These are phyloP conservation scores for Pelargonium hybrid DNA, from an alignment of 441 rosid species.

Conservation along the genomic window DNA sequence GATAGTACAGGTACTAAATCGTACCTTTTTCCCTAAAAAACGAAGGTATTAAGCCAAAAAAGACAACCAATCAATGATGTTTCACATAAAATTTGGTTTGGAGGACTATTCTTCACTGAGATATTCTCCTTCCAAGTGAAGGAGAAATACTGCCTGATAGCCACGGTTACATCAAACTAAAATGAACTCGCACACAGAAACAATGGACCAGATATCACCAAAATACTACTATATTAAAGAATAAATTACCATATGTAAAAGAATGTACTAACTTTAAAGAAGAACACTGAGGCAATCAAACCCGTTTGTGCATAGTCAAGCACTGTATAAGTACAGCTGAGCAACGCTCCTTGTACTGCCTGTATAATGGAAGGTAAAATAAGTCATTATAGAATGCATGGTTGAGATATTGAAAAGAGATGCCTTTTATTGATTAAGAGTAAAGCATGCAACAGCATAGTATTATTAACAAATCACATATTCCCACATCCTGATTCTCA, in stretches of 20 bases:
- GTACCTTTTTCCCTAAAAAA: no score
- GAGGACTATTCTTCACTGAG: no score
- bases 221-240: not conserved
- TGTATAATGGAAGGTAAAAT: conserved; percentile 18
- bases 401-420: not conserved
- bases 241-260: conserved; percentile 5
- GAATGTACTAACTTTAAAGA: conserved; percentile 65
- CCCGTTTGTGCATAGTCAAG: conserved; percentile 98
- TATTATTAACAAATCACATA: not conserved
- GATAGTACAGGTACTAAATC: no score
- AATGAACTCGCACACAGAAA: no score
- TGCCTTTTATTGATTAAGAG: not conserved
- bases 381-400: not conserved
- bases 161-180: no score
- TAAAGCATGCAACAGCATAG: not conserved
- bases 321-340: conserved; percentile 59
- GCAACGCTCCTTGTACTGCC: conserved; percentile 78
- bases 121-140: no score
- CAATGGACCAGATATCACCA: no score
- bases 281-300: conserved; percentile 85
- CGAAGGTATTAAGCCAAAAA: no score
- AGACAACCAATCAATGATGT: no score
- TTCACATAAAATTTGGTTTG: no score
- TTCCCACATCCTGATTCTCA: not conserved
- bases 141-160: no score